Base-by-base conservation (phyloP, 768 basidiomycete species). In the Rhizopogon vesiculosus region DNA sequence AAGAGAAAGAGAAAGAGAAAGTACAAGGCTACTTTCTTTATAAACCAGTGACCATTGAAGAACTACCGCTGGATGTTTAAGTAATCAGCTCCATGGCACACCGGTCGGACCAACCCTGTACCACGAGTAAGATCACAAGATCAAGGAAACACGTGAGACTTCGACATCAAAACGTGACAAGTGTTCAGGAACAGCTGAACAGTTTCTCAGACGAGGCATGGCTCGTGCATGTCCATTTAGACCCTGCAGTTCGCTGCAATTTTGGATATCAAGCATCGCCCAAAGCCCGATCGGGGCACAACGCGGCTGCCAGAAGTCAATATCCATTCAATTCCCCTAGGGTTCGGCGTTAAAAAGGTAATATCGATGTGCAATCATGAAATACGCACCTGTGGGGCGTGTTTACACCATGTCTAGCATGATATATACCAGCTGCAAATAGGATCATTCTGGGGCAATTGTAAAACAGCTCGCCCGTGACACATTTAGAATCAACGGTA, bases 91-190 rank as follows among this genome's bases (percentile, higher is more conserved):
- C 33, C 31, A 33, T 48, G 33, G 13, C 15, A 42, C 46, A 3
- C 19, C 7, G 31, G 31, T 18, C 13, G 45, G 18, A 33, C 46
- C 29, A 48, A 48, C 46, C 46, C 46, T 48, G 18, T 15, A 22
- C 33, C 46, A 18, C 33, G 18, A 18, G 5, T 7, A 35, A 35
- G 46, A 48, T 48, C 13, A 13, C 31, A 33, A 25, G 25, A 46
- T 33, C 12, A 12, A 22, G 19, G 0, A n/a, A 31, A 46, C 10
- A 31, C n/a, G n/a, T 13, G 10, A 18, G 13, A 16, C 46, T 48
- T 48, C 46, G 29, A 48, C 19, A 48, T 48, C 46, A 48, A 48
- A 48, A 48, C 46, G 46, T 48, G 46, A 31, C 33, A 13, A 33
- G 31, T 4, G 19, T 15, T 19, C 31, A 9, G 31, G 1, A 9